These are phyloP conservation scores for Ceratobasidium sp. DNA, from an alignment of 1,284 basidiomycete genomes.

Conservation along the genomic window DNA sequence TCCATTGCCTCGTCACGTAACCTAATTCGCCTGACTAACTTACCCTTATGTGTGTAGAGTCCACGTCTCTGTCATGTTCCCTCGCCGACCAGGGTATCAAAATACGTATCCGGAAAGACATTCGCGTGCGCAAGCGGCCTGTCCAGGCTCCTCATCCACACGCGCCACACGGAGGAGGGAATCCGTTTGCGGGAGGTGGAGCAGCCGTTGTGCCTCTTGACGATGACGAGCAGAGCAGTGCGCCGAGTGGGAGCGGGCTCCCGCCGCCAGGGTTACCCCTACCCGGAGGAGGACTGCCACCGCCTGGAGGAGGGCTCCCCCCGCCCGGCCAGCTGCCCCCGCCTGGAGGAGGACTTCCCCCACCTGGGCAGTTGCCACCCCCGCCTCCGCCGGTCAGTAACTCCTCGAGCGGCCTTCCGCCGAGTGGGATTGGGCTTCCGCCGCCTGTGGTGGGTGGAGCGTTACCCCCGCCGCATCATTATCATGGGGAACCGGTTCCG, in stretches of 20 bases:
- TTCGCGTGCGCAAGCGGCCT: conserved; percentile 79
- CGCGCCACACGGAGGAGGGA: conserved; percentile 36
- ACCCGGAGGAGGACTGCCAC: not conserved
- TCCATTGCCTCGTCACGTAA: not conserved
- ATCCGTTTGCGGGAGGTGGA: conserved; percentile 41
- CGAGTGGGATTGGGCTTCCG: conserved; percentile 44
- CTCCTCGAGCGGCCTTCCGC: not conserved
- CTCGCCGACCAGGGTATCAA: conserved; percentile 94
- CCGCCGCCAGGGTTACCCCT: not conserved
- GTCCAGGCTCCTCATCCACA: conserved; percentile 52
- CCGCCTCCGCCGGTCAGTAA: conserved; percentile 46
- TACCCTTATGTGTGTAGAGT: conserved; percentile 70
- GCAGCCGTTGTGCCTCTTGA: conserved; percentile 29
- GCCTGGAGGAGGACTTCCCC: conserved; percentile 11
- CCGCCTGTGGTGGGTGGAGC: conserved; percentile 50
- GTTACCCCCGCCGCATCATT: conserved; percentile 52
- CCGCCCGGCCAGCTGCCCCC: conserved; percentile 4
- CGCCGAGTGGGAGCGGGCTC: conserved; percentile 1
- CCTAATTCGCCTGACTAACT: conserved; percentile 1
- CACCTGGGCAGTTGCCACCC: conserved; percentile 7
- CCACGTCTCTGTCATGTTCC: conserved; percentile 87
- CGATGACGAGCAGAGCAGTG: conserved; percentile 20
- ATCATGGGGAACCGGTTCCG: conserved; percentile 26
- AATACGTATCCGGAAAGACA: conserved; percentile 91
- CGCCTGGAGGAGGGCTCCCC: conserved; percentile 2